Base-by-base conservation (phyloP, 106 monocot species). In the Dioscorea dumetorum region DNA sequence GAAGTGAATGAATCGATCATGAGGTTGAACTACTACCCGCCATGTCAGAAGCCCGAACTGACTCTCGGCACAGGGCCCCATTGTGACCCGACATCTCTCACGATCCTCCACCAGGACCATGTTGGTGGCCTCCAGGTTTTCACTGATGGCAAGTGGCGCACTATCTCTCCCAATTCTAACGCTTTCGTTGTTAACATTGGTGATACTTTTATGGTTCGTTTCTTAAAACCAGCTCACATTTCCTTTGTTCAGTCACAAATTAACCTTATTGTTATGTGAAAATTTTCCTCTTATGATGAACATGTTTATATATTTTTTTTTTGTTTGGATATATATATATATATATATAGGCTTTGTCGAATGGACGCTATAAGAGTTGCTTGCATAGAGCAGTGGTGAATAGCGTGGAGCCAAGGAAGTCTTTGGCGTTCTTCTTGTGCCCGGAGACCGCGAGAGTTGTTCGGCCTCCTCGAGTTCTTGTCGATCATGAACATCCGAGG, bases 111-210 rank as follows among this genome's bases (percentile, higher is more conserved):
- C 24, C 88, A 84, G 32, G 81, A 80, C 58, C 66, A 68, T 32
- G 81, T 84, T 10, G 63, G 49, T 16, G 88, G 88, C 15, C 84
- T 84, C 17, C 68, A 88, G 70, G 88, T 84, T 31, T 82, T 81
- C 61, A 16, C 84, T n/a, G 79, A 60, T 14, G 81, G 73, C 14
- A 54, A 24, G 8, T 88, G 88, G 88, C 79, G 68, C 9, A 35
- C 84, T 12, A 58, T 88, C 35, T 68, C 34, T 33, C 88, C 88
- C 6, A 61, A 63, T 15, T 62, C 73, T 4, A 34, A 61, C 34
- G 75, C 84, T 0, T 50, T 88, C 12, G 76, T 88, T 50, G 49
- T 88, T 75, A 88, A 81, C 67, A 84, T 88, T 60, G 88, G 88
- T 5, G 88, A 88, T 51, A 82, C 84, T 17, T 84, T 88, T 65